phyloP scores from a whole-genome alignment of 148 eudicot genomes.

The Talinum fruticosum region DNA sequence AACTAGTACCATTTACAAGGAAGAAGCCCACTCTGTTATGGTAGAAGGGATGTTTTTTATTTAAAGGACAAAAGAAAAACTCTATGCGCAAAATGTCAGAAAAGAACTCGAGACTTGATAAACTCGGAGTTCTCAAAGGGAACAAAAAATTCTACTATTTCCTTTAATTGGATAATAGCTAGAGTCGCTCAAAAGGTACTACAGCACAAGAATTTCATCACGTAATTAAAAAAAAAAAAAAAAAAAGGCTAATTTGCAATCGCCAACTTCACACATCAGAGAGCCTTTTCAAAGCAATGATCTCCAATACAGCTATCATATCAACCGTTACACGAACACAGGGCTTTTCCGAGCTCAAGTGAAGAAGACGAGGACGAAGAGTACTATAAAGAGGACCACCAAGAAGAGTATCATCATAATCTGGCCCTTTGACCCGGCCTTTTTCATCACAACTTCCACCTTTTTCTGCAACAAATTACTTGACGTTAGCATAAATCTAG shows the following conservation, averaged over 20 bases:
- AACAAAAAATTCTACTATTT: background rate
- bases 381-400: slow-evolving; percentile 64
- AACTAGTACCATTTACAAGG: no score
- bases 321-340: background rate
- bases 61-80: no score
- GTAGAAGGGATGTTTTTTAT: no score
- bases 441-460: slow-evolving; percentile 85
- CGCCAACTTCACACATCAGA: background rate
- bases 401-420: slow-evolving; percentile 79
- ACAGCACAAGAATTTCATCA: background rate
- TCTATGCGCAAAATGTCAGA: no score
- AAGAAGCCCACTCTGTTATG: no score
- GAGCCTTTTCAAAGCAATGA: background rate
- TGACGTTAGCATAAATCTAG: background rate
- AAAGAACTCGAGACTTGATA: background rate
- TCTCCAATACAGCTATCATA: background rate
- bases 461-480: slow-evolving; percentile 57
- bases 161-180: background rate
- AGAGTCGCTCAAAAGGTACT: background rate
- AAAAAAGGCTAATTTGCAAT: background rate
- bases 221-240: no score
- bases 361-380: slow-evolving; percentile 77
- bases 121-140: background rate
- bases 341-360: slow-evolving; percentile 26
- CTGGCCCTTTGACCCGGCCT: slow-evolving; percentile 89